Percentiles rank a stretch among this genome's conserved stretches.
Conservation (phyloP, 2,329 filamentous ascomycete species). For the Penicillium sp. region DNA sequence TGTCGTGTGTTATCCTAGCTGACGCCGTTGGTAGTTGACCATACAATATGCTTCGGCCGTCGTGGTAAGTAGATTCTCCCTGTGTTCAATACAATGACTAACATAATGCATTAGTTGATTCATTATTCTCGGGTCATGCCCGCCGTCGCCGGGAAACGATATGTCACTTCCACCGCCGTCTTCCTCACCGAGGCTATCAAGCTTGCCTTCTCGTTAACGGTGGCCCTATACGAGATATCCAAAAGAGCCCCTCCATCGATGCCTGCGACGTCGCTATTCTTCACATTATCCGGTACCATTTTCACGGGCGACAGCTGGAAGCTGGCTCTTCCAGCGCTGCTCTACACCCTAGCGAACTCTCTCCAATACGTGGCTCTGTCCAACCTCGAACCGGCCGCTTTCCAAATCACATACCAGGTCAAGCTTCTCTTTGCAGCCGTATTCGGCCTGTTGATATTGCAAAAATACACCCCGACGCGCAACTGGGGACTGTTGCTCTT, state of each 20-base stretch:
- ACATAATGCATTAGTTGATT: slow-evolving; percentile 60
- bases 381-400: slow-evolving; percentile 87
- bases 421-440: slow-evolving; percentile 90
- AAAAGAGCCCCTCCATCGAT: slow-evolving; percentile 71
- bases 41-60: slow-evolving; percentile 42
- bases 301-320: slow-evolving; percentile 95
- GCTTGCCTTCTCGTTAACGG: slow-evolving; percentile 76
- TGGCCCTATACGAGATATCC: slow-evolving; percentile 84
- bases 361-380: slow-evolving; percentile 88
- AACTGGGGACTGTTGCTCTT: slow-evolving; percentile 79
- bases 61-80: slow-evolving; percentile 31
- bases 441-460: slow-evolving; percentile 76
- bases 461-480: slow-evolving; percentile 63
- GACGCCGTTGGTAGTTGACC: slow-evolving; percentile 31
- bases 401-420: slow-evolving; percentile 88
- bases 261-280: slow-evolving; percentile 73
- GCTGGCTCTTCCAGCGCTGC: slow-evolving; percentile 76
- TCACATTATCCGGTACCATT: slow-evolving; percentile 72
- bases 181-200: slow-evolving; percentile 93
- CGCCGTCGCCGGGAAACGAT: slow-evolving; percentile 74
- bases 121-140: slow-evolving; percentile 96
- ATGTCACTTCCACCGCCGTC: slow-evolving; percentile 89
- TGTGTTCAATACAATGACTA: neutral
- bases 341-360: slow-evolving; percentile 92
- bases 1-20: neutral